These are phyloP conservation scores for Hanseniaspora valbyensis DNA, from an alignment of 805 yeast species.

Conservation along the genomic window DNA sequence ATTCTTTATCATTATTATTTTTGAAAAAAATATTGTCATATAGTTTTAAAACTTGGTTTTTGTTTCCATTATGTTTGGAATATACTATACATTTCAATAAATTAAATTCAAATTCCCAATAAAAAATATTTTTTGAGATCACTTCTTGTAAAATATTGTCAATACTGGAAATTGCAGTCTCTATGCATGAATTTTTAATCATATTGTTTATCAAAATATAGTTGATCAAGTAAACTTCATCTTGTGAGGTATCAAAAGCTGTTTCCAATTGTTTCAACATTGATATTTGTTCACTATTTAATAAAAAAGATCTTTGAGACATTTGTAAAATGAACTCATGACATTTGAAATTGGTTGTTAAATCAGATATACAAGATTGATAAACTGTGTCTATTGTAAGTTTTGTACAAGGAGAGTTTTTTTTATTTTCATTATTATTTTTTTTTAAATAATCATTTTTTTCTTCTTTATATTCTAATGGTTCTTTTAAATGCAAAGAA, in stretches of 20 bases:
- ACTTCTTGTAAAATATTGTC: neutral
- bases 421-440: too few species aligned
- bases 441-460: too few species aligned
- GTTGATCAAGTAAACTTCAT: neutral
- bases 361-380: neutral
- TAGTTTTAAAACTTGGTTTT: neutral
- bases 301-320: too few species aligned
- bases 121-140: neutral
- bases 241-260: neutral
- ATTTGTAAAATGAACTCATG: neutral
- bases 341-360: neutral
- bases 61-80: neutral
- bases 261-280: neutral
- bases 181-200: neutral
- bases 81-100: neutral
- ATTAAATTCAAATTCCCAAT: slow-evolving; percentile 8
- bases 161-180: neutral
- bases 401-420: too few species aligned
- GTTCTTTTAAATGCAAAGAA: neutral
- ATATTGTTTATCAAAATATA: neutral
- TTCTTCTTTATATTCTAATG: too few species aligned
- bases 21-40: neutral
- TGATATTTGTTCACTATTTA: neutral
- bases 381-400: neutral
- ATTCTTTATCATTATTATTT: too few species aligned